phyloP scores from a whole-genome alignment of 2,329 filamentous ascomycete genomes.

The Chaetomiaceae sp. region DNA sequence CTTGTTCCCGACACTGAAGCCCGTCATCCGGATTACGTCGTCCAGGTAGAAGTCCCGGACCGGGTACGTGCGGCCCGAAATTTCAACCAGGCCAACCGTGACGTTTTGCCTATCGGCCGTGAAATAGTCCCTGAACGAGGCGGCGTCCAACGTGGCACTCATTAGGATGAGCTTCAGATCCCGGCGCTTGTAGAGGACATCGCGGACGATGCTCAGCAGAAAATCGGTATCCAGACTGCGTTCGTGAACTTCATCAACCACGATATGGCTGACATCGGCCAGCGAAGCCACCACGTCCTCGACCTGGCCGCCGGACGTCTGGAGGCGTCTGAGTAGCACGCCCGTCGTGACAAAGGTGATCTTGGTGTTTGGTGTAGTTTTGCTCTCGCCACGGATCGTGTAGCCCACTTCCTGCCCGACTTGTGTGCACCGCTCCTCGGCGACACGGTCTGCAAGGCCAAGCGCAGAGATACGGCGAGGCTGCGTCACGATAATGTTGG shows the following conservation, averaged over 20 bases:
- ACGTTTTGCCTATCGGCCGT: conserved; percentile 51
- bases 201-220: conserved; percentile 77
- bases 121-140: conserved; percentile 82
- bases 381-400: conserved; percentile 85
- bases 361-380: conserved; percentile 67
- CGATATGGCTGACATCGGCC: conserved; percentile 86
- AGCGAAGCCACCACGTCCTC: conserved; percentile 78
- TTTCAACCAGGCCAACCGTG: conserved; percentile 76
- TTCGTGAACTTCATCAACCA: conserved; percentile 96
- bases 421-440: conserved; percentile 76
- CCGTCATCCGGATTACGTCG: conserved; percentile 76
- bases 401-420: conserved; percentile 91
- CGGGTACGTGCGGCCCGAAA: conserved; percentile 82
- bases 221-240: conserved; percentile 94
- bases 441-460: conserved; percentile 88
- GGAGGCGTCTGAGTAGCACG: conserved; percentile 84
- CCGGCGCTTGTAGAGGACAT: conserved; percentile 68
- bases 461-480: conserved; percentile 91
- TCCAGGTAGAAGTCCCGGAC: conserved; percentile 89
- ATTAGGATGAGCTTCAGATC: conserved; percentile 90
- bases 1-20: conserved; percentile 52
- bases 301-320: conserved; percentile 76
- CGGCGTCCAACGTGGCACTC: conserved; percentile 91
- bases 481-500: conserved; percentile 93
- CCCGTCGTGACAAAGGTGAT: conserved; percentile 96